Conservation (phyloP, 345 rosid genomes). For the Citrus hindsii region DNA sequence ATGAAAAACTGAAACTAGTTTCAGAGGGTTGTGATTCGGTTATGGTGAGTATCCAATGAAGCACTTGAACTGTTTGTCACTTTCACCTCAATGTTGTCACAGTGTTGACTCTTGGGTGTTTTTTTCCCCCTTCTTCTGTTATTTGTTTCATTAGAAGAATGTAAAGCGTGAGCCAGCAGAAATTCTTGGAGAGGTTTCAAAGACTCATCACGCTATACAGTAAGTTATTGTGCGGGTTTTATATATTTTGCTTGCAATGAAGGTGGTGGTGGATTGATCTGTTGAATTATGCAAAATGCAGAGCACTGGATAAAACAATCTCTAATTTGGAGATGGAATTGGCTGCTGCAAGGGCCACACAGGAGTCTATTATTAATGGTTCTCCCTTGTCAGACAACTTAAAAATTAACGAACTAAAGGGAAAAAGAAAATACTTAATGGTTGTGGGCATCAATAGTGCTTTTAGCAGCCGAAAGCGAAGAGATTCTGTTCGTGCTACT, state of each 20-base stretch:
- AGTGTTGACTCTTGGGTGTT: constrained; percentile 8
- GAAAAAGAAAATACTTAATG: constrained; percentile 75
- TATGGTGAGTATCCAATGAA: constrained; percentile 39
- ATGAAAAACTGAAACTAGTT: constrained; percentile 51
- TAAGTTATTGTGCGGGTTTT: constrained; percentile 24
- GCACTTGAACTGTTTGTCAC: background rate
- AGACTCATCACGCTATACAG: constrained; percentile 76
- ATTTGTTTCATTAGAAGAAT: constrained; percentile 34
- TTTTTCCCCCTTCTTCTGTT: background rate
- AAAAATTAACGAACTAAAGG: constrained; percentile 38
- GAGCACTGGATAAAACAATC: constrained; percentile 77
- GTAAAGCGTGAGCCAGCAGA: constrained; percentile 52
- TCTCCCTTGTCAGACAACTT: constrained; percentile 69
- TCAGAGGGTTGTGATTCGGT: constrained; percentile 72
- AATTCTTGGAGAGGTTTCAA: constrained; percentile 62
- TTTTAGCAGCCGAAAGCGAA: constrained; percentile 89
- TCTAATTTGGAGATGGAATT: constrained; percentile 80
- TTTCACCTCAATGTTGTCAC: background rate
- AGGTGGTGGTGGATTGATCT: constrained; percentile 11
- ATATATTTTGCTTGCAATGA: background rate
- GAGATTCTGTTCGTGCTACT: constrained; percentile 92
- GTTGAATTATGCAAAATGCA: constrained; percentile 21
- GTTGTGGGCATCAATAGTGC: constrained; percentile 92
- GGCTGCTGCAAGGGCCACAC: constrained; percentile 81
- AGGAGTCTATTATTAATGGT: constrained; percentile 77